A percentile compares a stretch with the other conserved stretches of the same genome.
phyloP scores from a whole-genome alignment of 371 early-diverging fungal species.

The Mucor indicus region DNA sequence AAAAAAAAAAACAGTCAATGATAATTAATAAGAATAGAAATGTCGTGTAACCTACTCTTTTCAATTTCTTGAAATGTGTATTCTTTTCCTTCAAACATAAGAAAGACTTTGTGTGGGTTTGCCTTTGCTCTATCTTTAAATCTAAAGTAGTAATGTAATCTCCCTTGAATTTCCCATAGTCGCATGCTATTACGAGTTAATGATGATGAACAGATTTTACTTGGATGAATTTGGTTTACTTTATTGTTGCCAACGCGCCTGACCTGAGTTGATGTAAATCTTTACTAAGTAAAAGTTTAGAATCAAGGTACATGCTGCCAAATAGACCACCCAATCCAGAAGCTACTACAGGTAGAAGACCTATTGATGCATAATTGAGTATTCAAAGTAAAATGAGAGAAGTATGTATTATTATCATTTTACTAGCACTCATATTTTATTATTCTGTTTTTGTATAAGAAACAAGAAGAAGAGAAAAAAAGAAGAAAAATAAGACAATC shows the following conservation, averaged over 20 bases:
- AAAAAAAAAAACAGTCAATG: no score
- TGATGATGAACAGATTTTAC: neutral
- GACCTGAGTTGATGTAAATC: slow-evolving; percentile 23
- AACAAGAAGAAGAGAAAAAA: no score
- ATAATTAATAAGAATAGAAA: no score
- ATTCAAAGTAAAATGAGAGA: no score
- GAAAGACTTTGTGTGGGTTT: slow-evolving; percentile 15
- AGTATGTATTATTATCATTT: no score
- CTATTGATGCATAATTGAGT: slow-evolving; percentile 1
- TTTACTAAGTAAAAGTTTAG: slow-evolving; percentile 17
- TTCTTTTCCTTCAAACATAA: slow-evolving; percentile 30
- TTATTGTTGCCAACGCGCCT: slow-evolving; percentile 3
- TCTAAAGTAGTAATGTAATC: slow-evolving; percentile 23
- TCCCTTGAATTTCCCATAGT: slow-evolving; percentile 16
- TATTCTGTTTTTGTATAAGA: no score
- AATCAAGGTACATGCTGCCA: slow-evolving; percentile 32
- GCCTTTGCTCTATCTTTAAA: slow-evolving; percentile 26
- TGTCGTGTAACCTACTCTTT: slow-evolving; percentile 14
- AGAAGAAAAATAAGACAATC: no score
- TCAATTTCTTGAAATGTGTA: slow-evolving; percentile 25
- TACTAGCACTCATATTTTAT: no score
- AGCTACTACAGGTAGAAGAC: slow-evolving; percentile 14
- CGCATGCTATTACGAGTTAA: slow-evolving; percentile 4
- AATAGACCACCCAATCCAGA: slow-evolving; percentile 20
- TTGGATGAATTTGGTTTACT: slow-evolving; percentile 7